phyloP scores from a whole-genome alignment of 2,329 filamentous ascomycete genomes.

The Tympanopsis confertula region DNA sequence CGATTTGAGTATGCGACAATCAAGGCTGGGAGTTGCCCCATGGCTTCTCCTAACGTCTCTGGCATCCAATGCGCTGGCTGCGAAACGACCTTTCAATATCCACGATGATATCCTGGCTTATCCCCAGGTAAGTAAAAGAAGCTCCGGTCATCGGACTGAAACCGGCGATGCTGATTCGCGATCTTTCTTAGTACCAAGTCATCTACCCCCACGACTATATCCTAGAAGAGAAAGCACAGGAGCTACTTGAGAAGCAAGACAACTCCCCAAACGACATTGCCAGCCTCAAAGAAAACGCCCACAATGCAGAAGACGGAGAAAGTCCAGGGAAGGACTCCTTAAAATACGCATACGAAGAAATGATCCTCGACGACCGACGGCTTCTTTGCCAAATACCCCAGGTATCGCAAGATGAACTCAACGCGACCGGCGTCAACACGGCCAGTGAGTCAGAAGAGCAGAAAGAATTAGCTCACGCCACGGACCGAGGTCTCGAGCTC shows the following conservation, averaged over 20 bases:
- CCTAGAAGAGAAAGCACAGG: slow-evolving; percentile 40
- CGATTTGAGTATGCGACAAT: too few relatives aligned
- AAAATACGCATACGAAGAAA: slow-evolving; percentile 38
- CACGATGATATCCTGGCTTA: slow-evolving; percentile 63
- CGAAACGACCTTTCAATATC: slow-evolving; percentile 41
- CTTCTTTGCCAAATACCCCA: slow-evolving; percentile 58
- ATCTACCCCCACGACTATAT: slow-evolving; percentile 49
- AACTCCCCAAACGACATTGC: slow-evolving; percentile 7
- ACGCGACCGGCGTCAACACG: slow-evolving; percentile 28
- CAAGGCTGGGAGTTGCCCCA: too few relatives aligned
- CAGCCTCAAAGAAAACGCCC: slow-evolving; percentile 7
- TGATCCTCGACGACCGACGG: slow-evolving; percentile 42
- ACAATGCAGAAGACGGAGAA: slow-evolving; percentile 4
- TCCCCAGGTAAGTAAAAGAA: slow-evolving; percentile 43
- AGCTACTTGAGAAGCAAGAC: slow-evolving; percentile 22
- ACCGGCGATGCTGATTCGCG: slow-evolving; percentile 3
- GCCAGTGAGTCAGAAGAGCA: slow-evolving; percentile 41
- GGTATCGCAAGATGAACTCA: slow-evolving; percentile 17
- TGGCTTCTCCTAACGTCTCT: background rate
- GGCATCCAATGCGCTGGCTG: background rate
- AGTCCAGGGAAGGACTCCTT: slow-evolving; percentile 8
- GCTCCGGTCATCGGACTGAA: slow-evolving; percentile 1
- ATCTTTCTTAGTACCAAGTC: slow-evolving; percentile 45
- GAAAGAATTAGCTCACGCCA: slow-evolving; percentile 56
- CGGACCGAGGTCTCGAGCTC: slow-evolving; percentile 56